Evolutionary conservation across 495 filamentous ascomycete species (phyloP), one percentile per base, ranked within the genome.

Genomic region (Coniosporium apollinis): DNA sequence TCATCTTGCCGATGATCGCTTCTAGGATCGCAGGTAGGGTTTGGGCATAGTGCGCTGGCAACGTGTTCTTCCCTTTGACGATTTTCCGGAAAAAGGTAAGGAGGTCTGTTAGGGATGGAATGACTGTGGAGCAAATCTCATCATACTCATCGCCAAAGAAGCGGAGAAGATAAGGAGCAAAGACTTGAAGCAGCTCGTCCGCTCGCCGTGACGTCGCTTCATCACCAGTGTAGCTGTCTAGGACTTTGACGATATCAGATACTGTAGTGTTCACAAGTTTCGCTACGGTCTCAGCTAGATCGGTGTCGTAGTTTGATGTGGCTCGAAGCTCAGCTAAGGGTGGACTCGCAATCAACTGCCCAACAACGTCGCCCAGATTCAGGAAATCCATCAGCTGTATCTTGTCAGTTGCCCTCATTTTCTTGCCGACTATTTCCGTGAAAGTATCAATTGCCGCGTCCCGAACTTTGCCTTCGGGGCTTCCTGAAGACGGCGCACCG

Each of bases 61-160:
- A 57, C 9, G 66, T 63, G 28, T 65, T 62, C 31, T 65, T 69
- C 14, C 50, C 39, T 47, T 73, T 80, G 31, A 74, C 61, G 9
- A 82, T 64, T 52, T 82, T 93, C 9, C 89, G 74, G 35, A 94
- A 69, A 52, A 86, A 81, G 30, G 78, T 79, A 30, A 99, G 67
- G 31, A 94, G 67, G 44, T 99, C 89, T 22, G 78, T 87, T 25
- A 94, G 71, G 28, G 80, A 84, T 11, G 84, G 76, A 42, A 96
- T 91, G 36, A 94, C 81, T 5, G 82, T 87, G 26, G 85, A 87
- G 57, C 87, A 94, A 39, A 96, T 74, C 52, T 99, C 89, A 55
- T 99, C 89, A 48, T 83, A 99, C 57, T 99, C 86, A 51, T 99
- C 91, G 16, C 82, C 81, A 54, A 99, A 91, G 61, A 92, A 92